phyloP scores from a whole-genome alignment of 768 basidiomycete genomes.

The Macrolepiota albuminosa region DNA sequence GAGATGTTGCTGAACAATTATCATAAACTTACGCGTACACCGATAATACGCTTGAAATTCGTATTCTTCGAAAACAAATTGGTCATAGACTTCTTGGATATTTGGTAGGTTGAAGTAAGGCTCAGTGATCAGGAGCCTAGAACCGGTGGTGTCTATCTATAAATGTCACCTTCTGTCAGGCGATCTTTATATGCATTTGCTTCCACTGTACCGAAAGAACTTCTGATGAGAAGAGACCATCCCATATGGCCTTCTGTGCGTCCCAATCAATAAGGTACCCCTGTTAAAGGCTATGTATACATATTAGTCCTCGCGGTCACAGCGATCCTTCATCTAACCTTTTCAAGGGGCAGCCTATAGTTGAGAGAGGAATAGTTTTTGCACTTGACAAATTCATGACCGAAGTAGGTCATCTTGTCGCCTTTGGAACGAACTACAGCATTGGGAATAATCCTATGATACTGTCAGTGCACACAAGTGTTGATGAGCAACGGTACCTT shows the following conservation, averaged over 20 bases:
- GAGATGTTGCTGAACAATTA: background rate
- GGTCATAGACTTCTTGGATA: conserved; percentile 89
- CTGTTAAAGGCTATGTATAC: conserved; percentile 37
- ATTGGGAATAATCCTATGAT: conserved; percentile 65
- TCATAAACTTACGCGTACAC: conserved; percentile 62
- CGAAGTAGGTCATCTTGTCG: conserved; percentile 79
- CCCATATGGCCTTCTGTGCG: conserved; percentile 92
- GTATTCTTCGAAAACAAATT: conserved; percentile 96
- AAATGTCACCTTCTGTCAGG: conserved; percentile 10
- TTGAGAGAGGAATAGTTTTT: conserved; percentile 76
- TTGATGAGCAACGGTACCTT: conserved; percentile 24
- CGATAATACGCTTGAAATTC: conserved; percentile 83
- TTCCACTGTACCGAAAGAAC: conserved; percentile 51
- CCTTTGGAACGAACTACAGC: conserved; percentile 81
- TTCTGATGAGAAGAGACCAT: conserved; percentile 75
- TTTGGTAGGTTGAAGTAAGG: conserved; percentile 93
- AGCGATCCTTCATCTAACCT: conserved; percentile 42
- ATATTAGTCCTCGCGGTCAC: conserved; percentile 7
- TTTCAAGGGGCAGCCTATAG: conserved; percentile 84
- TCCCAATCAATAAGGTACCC: conserved; percentile 96
- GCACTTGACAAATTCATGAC: conserved; percentile 78
- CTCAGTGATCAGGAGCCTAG: conserved; percentile 84
- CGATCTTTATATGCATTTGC: background rate
- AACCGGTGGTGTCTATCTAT: conserved; percentile 69
- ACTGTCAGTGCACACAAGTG: background rate